Evolutionary conservation across 148 eudicot species (phyloP), one percentile per base, ranked within the genome.

Genomic region (Dianthus caryophyllus): DNA sequence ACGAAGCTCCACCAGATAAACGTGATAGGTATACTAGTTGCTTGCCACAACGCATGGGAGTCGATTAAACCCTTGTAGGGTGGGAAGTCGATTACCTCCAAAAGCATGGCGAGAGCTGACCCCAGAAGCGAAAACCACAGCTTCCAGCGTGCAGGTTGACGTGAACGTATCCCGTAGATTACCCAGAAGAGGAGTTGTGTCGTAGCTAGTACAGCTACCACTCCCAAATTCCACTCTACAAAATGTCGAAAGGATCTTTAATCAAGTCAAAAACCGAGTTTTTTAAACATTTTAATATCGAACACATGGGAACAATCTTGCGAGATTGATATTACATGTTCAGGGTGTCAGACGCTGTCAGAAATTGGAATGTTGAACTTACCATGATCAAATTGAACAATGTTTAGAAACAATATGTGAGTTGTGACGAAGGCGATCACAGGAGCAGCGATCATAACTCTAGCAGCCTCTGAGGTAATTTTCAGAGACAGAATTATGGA

Each of bases 401-500:
- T 58, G 79, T 85, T 83, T 65, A 90, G 74, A 73, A 76, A 90
- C 76, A 87, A 76, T 50, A 90, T 73, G 74, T 85, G 96, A 54
- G 93, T 87, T 21, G 83, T 84, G 71, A 84, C 79, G 60, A 87
- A 85, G 3, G 83, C 93, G 30, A 90, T 54, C 47, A 87, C 60
- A 2, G 96, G 96, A 65, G 96, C 93, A 61, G 96, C 81, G 72
- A 90, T 74, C 93, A 84, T 87, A 27, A 90, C 93, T 80, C 93
- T 80, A 47, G 82, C 69, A 72, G 87, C 93, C 80, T 90, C 97
- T 50, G 65, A 65, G 74, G 69, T 83, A 54, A 90, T 77, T 56
- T 75, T 79, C 68, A 90, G 82, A 73, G 82, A 71, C 63, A 89
- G 67, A 17, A 85, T 31, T 68, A 85, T 76, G 48, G 87, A 79